phyloP scores from a whole-genome alignment of 257 asterid genomes.

The Salvia hispanica region DNA sequence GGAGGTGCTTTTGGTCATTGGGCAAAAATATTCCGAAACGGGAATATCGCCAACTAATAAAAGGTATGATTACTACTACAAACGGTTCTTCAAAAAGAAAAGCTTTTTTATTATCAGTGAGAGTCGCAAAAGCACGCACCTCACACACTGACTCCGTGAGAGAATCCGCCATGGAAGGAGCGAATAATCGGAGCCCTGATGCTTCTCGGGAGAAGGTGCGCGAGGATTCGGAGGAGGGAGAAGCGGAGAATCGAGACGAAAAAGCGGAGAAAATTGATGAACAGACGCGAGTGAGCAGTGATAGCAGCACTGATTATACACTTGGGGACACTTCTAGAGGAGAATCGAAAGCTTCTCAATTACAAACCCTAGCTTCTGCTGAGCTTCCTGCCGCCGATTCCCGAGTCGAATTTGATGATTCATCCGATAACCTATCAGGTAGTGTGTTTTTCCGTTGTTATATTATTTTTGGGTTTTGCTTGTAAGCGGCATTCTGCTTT shows the following conservation, averaged over 20 bases:
- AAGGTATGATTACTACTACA: constrained; percentile 28
- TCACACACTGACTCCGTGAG: constrained; percentile 38
- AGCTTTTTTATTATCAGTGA: constrained; percentile 31
- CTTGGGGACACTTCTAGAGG: constrained; percentile 31
- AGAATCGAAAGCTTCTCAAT: constrained; percentile 36
- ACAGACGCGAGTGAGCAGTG: constrained; percentile 37
- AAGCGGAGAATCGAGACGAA: constrained; percentile 32
- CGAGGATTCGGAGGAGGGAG: constrained; percentile 28
- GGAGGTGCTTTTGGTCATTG: constrained; percentile 23
- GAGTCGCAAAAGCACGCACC: constrained; percentile 46
- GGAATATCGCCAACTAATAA: background rate
- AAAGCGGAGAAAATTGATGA: constrained; percentile 29
- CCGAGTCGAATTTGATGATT: constrained; percentile 40
- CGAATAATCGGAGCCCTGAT: constrained; percentile 34
- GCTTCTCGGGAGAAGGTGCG: constrained; percentile 17
- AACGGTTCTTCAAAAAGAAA: constrained; percentile 25
- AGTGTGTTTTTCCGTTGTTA: constrained; percentile 4
- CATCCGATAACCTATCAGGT: constrained; percentile 52
- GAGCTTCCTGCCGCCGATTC: constrained; percentile 31
- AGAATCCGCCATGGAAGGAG: constrained; percentile 50
- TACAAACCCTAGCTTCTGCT: constrained; percentile 39
- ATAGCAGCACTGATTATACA: constrained; percentile 31
- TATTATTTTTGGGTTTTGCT: background rate
- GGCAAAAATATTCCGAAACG: background rate
- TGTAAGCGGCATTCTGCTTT: background rate